Conservation (phyloP, 768 basidiomycete species). For the Lentinula lateritia region DNA sequence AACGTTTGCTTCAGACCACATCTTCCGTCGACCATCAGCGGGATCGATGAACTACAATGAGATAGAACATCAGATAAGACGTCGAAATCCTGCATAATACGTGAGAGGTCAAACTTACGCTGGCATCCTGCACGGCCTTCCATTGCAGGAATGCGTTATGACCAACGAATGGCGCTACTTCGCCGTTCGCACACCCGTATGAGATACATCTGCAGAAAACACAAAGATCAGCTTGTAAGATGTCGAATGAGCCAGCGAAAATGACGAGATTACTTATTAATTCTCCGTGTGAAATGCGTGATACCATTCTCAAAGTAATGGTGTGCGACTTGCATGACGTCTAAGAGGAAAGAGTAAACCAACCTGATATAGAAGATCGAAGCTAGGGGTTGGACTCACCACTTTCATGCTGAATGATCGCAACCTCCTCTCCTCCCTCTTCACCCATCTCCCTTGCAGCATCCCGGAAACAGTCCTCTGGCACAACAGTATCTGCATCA, state of each 20-base stretch:
- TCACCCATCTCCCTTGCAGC: slow-evolving; percentile 83
- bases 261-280: slow-evolving; percentile 45
- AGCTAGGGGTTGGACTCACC: slow-evolving; percentile 22
- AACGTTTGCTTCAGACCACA: slow-evolving; percentile 74
- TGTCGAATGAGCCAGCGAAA: no score
- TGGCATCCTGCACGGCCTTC: slow-evolving; percentile 83
- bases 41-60: slow-evolving; percentile 44
- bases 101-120: slow-evolving; percentile 15
- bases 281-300: slow-evolving; percentile 84
- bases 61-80: slow-evolving; percentile 7
- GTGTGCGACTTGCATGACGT: slow-evolving; percentile 49
- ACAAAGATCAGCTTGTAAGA: not conserved
- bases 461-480: slow-evolving; percentile 86
- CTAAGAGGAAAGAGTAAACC: slow-evolving; percentile 14
- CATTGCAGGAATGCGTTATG: slow-evolving; percentile 87
- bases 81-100: no score
- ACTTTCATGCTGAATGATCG: slow-evolving; percentile 87
- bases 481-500: slow-evolving; percentile 73
- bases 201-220: slow-evolving; percentile 43
- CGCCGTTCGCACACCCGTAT: slow-evolving; percentile 73
- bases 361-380: not conserved
- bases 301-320: slow-evolving; percentile 91
- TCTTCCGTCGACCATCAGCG: slow-evolving; percentile 56
- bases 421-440: slow-evolving; percentile 78
- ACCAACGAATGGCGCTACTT: slow-evolving; percentile 79